Base-by-base conservation (phyloP, 352 stramenopile genomes). In the Phytophthora cryptogea region DNA sequence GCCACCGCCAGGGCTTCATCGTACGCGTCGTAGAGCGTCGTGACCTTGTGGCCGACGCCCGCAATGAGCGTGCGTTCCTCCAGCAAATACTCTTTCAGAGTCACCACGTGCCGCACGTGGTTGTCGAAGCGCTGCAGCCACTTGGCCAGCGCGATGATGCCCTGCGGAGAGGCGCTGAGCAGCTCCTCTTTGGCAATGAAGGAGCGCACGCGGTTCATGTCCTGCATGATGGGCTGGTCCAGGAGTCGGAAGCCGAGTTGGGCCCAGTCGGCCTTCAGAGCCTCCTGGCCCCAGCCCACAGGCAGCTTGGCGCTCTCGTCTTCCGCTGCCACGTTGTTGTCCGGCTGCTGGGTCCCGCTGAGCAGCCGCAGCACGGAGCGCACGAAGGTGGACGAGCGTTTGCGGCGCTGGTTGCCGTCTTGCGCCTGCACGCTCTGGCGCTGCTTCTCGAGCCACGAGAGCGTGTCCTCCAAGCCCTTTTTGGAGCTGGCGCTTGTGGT, bases 391-490 rank as follows among this genome's bases (percentile, higher is more conserved):
- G 74, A 77, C 59, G 72, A 83, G 13, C 70, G 80, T 35, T 78
- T 72, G 10, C 66, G 51, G n/a, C 69, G 74, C 36, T 78, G 73
- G 32, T 82, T 73, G 27, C 58, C 68, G 8, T 54, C 43, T 2
- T 68, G 52, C 9, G 70, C 32, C 28, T 71, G 53, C 16, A 66
- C 62, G 43, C 67, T 53, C 8, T 82, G 60, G 49, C 79, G 71
- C 53, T 89, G 76, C 48, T 79, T 73, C 59, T 89, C 83, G 10
- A 92, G 74, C 83, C 82, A 91, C 42, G 66, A 68, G 46, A 91
- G 83, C 50, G 82, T 91, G 40, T 89, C 71, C 20, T 80, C 54
- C 54, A 91, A 55, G 33, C 74, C 76, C 13, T 68, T 66, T 52
- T 72, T 80, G 17, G 55, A 20, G 26, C 51, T 36, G 10, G 13